Evolutionary conservation across 208 protist genomes (phyloP), one percentile per base, ranked within the genome.

Genomic region (Kentomonas sorsogonicus): DNA sequence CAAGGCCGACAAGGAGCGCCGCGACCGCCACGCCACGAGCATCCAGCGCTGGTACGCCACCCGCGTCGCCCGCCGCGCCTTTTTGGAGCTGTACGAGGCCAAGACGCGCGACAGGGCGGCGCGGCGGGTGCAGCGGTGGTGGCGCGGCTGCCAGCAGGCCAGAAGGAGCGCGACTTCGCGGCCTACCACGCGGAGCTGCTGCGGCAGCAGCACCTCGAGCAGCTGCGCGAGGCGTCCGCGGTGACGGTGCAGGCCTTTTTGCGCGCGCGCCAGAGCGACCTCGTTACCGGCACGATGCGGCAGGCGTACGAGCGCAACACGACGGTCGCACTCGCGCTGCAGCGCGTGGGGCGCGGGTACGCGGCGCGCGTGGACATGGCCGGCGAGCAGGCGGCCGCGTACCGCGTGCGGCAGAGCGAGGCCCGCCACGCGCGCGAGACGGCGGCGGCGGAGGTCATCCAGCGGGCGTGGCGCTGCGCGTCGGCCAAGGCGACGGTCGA

Each of bases 401-500:
- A 60, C 18, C 26, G 53, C 33, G 59, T 81, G 20, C 48, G 54
- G 0, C 29, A 60, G 33, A 36, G 72, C 20, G 77, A 85, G 41
- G 43, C 38, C 16, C 68, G 79, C 48, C 47, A 36, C 9, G 53
- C 58, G 20, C 29, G 56, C 44, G 63, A 67, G 10, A 76, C 46
- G 6, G 76, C 66, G 4, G 80, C 83, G 0, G 85, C 76, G 31
- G 72, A 55, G 29, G 71, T 90, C 33, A 33, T 95, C 46, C 89
- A 95, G 70, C 78, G 81, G 0, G 86, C 86, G 31, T 91, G 79
- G 83, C 78, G 86, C 5, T 77, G 71, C 50, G 79, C 79, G 1
- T 51, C 73, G 11, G 84, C 83, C 23, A 86, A 86, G 64, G 63
- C 73, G n/a, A 70, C 43, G 15, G 77, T 84, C 18, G 76, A 74